Conservation (phyloP, 2,329 filamentous ascomycete genomes). For the Aspergillus sp. region DNA sequence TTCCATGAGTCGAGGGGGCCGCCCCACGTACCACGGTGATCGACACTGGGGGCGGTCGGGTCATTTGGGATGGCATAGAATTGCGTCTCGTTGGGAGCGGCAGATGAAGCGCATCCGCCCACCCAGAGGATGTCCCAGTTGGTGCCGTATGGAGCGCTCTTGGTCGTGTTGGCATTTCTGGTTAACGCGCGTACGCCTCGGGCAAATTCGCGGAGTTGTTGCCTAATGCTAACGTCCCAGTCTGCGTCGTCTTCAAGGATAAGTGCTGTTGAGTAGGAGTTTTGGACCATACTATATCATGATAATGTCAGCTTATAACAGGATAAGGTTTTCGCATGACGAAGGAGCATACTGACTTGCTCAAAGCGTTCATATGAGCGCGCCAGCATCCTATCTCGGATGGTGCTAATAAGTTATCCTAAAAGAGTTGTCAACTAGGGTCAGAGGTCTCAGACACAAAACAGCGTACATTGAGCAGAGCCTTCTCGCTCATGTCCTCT, state of each 20-base stretch:
- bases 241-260: slow-evolving; percentile 61
- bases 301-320: background rate
- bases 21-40: slow-evolving; percentile 24
- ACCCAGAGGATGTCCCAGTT: slow-evolving; percentile 58
- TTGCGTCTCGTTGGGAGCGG: slow-evolving; percentile 30
- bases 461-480: slow-evolving; percentile 39
- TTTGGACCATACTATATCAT: slow-evolving; percentile 44
- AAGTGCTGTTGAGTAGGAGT: slow-evolving; percentile 51
- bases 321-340: background rate
- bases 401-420: background rate
- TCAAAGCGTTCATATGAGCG: slow-evolving; percentile 43
- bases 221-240: slow-evolving; percentile 57
- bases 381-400: slow-evolving; percentile 44
- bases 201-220: slow-evolving; percentile 49
- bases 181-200: slow-evolving; percentile 33
- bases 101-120: slow-evolving; percentile 49
- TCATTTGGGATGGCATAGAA: slow-evolving; percentile 35
- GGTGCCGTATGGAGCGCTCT: slow-evolving; percentile 52
- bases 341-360: slow-evolving; percentile 22
- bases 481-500: slow-evolving; percentile 45
- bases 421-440: background rate
- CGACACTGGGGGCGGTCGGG: slow-evolving; percentile 27
- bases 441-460: background rate
- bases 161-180: slow-evolving; percentile 27
- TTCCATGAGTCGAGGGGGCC: slow-evolving; percentile 25